Percentiles rank a stretch among this genome's conserved stretches.
Evolutionary conservation across 306 rosid genomes (phyloP).

Genomic region (Rosa persica): DNA sequence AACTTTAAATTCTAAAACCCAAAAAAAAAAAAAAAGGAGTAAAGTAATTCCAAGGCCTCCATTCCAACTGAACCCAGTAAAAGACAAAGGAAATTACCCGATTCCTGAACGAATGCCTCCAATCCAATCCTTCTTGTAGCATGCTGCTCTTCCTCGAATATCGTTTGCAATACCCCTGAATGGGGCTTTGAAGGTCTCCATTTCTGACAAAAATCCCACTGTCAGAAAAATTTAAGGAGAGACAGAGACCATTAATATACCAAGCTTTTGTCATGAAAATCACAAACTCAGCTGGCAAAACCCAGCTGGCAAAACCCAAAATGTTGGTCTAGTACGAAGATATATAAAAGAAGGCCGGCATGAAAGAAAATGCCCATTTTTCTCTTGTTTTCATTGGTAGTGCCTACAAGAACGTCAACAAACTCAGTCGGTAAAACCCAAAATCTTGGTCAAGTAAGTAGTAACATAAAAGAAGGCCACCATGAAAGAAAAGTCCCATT

Average conservation of each 20-base stretch:
- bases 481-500: neutral
- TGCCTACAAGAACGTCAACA: neutral
- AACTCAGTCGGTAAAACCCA: neutral
- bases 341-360: too few relatives aligned
- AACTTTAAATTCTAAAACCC: neutral
- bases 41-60: neutral
- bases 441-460: neutral
- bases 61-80: neutral
- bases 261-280: neutral
- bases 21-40: neutral
- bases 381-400: too few relatives aligned
- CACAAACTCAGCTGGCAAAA: neutral
- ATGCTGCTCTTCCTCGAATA: conserved; percentile 55
- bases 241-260: neutral
- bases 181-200: conserved; percentile 57
- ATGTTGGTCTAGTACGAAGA: too few relatives aligned
- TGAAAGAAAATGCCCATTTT: too few relatives aligned
- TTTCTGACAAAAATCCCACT: conserved; percentile 19
- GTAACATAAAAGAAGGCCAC: neutral
- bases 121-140: conserved; percentile 77
- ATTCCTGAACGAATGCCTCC: conserved; percentile 56
- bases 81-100: conserved; percentile 39
- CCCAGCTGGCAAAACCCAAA: neutral
- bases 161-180: conserved; percentile 63
- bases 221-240: neutral